Conservation (phyloP, 2,329 filamentous ascomycete species). For the Aspergillus oerlinghausenensis region DNA sequence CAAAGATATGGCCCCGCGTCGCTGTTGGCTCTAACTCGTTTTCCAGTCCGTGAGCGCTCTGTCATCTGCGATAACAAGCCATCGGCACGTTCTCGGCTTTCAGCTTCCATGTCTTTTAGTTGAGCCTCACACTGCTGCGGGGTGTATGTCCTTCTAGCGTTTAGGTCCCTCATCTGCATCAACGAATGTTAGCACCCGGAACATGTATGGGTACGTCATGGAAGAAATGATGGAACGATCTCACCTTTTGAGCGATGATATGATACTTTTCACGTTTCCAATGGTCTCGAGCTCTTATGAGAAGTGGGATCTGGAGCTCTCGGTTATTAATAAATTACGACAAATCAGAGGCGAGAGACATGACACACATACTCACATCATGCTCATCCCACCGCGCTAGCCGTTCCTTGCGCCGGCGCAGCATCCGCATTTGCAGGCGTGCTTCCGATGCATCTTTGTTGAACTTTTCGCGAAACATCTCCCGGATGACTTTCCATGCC, state of each 20-base stretch:
- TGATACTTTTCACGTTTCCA: conserved; percentile 38
- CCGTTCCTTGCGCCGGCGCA: conserved; percentile 33
- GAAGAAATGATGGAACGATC: not conserved
- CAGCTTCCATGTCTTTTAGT: conserved; percentile 23
- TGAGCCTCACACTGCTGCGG: conserved; percentile 35
- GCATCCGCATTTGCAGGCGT: conserved; percentile 40
- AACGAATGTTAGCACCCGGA: not conserved
- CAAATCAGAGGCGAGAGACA: not conserved
- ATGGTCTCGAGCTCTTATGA: conserved; percentile 32
- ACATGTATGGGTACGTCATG: not conserved
- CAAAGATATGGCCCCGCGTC: conserved; percentile 1
- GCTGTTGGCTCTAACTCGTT: conserved; percentile 4
- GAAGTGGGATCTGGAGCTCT: conserved; percentile 28
- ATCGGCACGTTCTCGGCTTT: conserved; percentile 14
- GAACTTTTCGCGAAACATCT: conserved; percentile 33
- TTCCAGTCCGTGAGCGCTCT: conserved; percentile 19
- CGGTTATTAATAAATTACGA: conserved; percentile 8
- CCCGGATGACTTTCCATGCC: conserved; percentile 37
- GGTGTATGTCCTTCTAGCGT: conserved; percentile 29
- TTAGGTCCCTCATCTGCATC: conserved; percentile 31
- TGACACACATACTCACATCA: conserved; percentile 42
- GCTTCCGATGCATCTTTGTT: conserved; percentile 36
- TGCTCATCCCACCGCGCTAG: conserved; percentile 36
- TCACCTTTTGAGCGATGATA: conserved; percentile 37
- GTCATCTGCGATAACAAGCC: conserved; percentile 18